These are phyloP conservation scores for Penicillium psychrofluorescens DNA, from an alignment of 495 filamentous ascomycete genomes.

Conservation along the genomic window DNA sequence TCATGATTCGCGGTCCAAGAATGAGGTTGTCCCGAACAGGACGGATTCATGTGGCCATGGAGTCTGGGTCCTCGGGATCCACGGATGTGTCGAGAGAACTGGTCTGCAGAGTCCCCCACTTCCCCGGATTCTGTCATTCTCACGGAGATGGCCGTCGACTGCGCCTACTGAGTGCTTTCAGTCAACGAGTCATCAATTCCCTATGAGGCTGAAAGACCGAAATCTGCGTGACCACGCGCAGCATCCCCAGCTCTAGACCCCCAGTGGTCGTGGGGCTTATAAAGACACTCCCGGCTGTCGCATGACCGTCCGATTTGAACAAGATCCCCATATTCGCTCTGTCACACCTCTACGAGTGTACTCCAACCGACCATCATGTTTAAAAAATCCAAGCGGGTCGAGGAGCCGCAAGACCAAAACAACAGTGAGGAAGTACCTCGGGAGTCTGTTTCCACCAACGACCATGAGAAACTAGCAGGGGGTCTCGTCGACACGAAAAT, in stretches of 20 bases:
- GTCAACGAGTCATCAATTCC: slow-evolving; percentile 21
- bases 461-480: slow-evolving; percentile 12
- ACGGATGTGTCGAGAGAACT: neutral
- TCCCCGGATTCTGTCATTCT: slow-evolving; percentile 13
- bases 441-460: slow-evolving; percentile 15
- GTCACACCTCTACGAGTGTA: neutral
- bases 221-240: neutral
- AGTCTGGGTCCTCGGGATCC: slow-evolving; percentile 10
- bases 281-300: too few species aligned
- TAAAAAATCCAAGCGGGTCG: slow-evolving; percentile 9
- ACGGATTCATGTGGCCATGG: neutral
- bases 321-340: too few species aligned
- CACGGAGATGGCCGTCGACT: slow-evolving; percentile 3
- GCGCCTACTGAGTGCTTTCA: neutral
- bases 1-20: too few species aligned
- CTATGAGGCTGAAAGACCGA: too few species aligned
- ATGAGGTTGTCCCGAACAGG: too few species aligned
- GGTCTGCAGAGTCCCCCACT: slow-evolving; percentile 5
- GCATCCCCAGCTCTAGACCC: neutral
- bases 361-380: slow-evolving; percentile 6
- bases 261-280: too few species aligned
- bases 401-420: slow-evolving; percentile 9
- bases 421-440: slow-evolving; percentile 3
- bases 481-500: slow-evolving; percentile 25
- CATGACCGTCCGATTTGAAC: too few species aligned